phyloP scores from a whole-genome alignment of 208 protist genomes.

The Leptomonas seymouri region DNA sequence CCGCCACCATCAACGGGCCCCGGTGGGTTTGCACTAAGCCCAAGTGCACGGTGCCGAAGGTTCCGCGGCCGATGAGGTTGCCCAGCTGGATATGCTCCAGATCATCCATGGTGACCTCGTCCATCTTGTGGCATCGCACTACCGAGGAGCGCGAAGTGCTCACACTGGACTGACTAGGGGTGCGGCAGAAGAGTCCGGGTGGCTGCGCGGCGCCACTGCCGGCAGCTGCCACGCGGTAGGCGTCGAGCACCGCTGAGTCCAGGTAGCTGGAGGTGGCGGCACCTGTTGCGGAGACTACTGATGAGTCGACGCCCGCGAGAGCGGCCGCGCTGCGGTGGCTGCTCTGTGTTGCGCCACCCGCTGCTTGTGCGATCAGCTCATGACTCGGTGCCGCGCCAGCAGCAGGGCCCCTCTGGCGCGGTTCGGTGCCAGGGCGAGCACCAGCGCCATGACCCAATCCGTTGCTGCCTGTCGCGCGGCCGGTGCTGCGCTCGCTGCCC shows the following conservation, averaged over 20 bases:
- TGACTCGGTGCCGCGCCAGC: not conserved
- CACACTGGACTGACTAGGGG: conserved; percentile 36
- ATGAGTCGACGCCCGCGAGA: not conserved
- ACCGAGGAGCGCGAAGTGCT: conserved; percentile 52
- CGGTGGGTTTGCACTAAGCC: conserved; percentile 46
- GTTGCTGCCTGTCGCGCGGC: not conserved
- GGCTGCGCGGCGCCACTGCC: no score
- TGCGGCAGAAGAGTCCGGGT: conserved; percentile 5
- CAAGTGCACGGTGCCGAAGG: conserved; percentile 63
- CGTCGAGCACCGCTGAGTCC: conserved; percentile 31
- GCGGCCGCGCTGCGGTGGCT: not conserved
- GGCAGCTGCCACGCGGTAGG: conserved; percentile 15
- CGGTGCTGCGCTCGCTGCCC: not conserved
- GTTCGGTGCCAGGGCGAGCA: not conserved
- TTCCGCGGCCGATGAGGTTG: conserved; percentile 59
- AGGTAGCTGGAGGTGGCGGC: conserved; percentile 15
- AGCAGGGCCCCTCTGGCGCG: not conserved
- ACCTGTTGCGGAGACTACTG: not conserved
- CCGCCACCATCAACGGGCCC: conserved; percentile 59
- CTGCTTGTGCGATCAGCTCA: not conserved
- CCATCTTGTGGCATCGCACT: conserved; percentile 46
- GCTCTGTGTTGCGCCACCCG: not conserved
- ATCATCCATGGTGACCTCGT: conserved; percentile 47
- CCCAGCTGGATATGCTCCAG: conserved; percentile 52
- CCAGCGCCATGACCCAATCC: not conserved